Evolutionary conservation across 1,284 basidiomycete species (phyloP).

Genomic region (Bothia castanella): DNA sequence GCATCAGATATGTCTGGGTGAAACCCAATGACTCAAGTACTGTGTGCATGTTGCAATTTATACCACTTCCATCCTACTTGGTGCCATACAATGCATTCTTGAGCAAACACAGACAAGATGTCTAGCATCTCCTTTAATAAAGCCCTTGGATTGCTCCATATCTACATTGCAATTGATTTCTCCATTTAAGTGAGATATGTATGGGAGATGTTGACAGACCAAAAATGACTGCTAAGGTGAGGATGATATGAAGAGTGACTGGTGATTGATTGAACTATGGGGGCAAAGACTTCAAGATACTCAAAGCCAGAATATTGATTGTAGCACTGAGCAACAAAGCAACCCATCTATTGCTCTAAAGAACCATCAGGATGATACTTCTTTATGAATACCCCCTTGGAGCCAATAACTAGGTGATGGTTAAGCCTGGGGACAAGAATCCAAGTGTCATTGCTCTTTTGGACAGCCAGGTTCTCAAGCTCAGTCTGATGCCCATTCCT

Average conservation of each 20-base stretch:
- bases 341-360: constrained; percentile 16
- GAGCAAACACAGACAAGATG: not conserved
- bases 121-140: not conserved
- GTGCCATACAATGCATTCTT: too few relatives aligned
- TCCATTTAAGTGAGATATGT: constrained; percentile 30
- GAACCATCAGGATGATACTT: constrained; percentile 2
- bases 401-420: not conserved
- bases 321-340: constrained; percentile 19
- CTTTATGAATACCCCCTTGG: constrained; percentile 13
- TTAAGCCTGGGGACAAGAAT: not conserved
- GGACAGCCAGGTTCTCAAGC: constrained; percentile 8
- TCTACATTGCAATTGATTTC: not conserved
- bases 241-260: constrained; percentile 31
- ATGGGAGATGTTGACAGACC: constrained; percentile 21
- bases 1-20: too few relatives aligned
- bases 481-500: constrained; percentile 16
- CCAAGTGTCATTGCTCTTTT: constrained; percentile 5
- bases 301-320: constrained; percentile 40
- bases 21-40: too few relatives aligned
- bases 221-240: constrained; percentile 23
- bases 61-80: too few relatives aligned
- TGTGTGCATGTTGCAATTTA: too few relatives aligned
- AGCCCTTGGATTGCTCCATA: not conserved
- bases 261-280: constrained; percentile 32
- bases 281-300: constrained; percentile 40